Evolutionary conservation across 2,329 filamentous ascomycete genomes (phyloP), one percentile per base, ranked within the genome.

Genomic region (Ophiostoma ulmi): DNA sequence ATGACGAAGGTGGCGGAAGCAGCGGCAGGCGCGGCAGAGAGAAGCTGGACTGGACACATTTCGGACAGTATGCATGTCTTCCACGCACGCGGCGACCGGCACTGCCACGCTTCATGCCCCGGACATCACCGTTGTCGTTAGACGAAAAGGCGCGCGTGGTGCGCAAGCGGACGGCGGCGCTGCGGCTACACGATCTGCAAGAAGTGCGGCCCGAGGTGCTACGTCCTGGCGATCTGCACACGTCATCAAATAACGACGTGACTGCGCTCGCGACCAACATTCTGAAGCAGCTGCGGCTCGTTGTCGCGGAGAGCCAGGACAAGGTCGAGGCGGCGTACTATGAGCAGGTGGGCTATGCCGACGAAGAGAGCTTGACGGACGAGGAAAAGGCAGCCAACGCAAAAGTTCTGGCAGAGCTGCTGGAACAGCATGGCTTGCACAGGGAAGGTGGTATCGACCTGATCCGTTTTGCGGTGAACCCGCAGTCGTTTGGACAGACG

Each of bases 401-500:
- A 10, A 26, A 48, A 22, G 31, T 67, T 5, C 68, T 72, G 66
- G 70, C 61, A 20, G 70, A 61, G 31, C 70, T 74, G 20, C 89
- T 93, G 84, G 85, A 87, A 52, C 83, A 86, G 70, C 81, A 91
- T 75, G 86, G 89, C 2, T 81, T 97, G 17, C 85, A 88, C 14
- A 83, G 85, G 22, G 88, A 88, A 1, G 89, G 89, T 1, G 91
- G 92, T 20, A 86, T 97, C 3, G 88, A 91, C 68, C 80, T 97
- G 14, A 90, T 97, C 78, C 88, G 91, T 69, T 98, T 97, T 75
- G 92, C 93, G 58, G 86, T 98, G 74, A 97, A 99, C 75, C 95
- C 95, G 0, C 83, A 83, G 55, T 97, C 93, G 0, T 99, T 98
- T 76, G 92, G 92, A 0, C 95, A 99, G 79, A 97, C 93, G 0